Evolutionary conservation across 2,329 filamentous ascomycete genomes (phyloP), one percentile per base, ranked within the genome.

Genomic region (Claviceps paspali): DNA sequence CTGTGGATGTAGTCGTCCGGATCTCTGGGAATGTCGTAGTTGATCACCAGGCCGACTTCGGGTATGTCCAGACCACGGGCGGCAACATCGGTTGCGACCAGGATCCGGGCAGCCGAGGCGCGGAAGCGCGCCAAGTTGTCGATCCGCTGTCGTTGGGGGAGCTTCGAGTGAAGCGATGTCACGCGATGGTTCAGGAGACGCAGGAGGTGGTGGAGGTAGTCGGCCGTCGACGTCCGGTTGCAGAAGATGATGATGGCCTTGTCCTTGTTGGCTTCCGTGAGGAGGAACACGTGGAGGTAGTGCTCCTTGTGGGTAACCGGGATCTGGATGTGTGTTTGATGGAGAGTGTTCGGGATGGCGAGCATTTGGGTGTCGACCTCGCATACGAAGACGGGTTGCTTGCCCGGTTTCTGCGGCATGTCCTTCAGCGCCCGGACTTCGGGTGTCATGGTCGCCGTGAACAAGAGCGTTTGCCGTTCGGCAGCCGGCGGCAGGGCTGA

Each of bases 1-100:
- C 91, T 77, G 63, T 98, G 91, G 46, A 98, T 91, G 57, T 98
- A 98, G 59, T 95, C 88, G 55, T 95, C 87, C 3, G 88, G 85
- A 53, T 95, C 85, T n/a, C 88, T 77, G 0, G 91, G 91, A 1
- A 98, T 76, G 54, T 98, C 91, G 59, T 87, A 98, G 60, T 98
- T 96, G 52, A 98, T 65, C 2, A 98, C 91, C 12, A 96, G 61
- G 38, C 73, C 79, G 6, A 96, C 88, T 47, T 86, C 82, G 1
- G 88, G 88, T 43, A 98, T 95, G 62, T 98, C 91, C 4, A 98
- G 73, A 68, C 91, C 91, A 56, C 91, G 75, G 15, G 86, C 83
- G 1, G 91, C 91, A 11, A 98, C 87, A 54, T 98, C 91, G 0
- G 91, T 98, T 1, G 91, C 88, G 9, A 98, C 82, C 2, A 98